Evolutionary conservation across 83 land plant species (phyloP).

Genomic region (Diphasiastrum complanatum): DNA sequence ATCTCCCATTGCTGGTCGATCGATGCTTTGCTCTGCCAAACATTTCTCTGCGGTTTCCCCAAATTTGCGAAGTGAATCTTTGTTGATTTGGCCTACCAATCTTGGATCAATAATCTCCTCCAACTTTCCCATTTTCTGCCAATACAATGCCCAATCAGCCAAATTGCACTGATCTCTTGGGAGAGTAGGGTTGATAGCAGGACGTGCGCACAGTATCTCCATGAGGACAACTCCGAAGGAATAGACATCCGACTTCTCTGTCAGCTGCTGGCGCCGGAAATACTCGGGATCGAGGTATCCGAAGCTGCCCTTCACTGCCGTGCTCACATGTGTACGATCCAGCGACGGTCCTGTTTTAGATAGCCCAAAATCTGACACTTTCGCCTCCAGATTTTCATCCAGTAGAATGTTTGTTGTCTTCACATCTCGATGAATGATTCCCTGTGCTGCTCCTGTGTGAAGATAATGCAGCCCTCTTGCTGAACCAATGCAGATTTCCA

Average conservation of each 20-base stretch:
- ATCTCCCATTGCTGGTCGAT: conserved; percentile 83
- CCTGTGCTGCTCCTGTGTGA: conserved; percentile 62
- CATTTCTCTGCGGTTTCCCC: conserved; percentile 78
- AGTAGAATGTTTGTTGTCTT: conserved; percentile 80
- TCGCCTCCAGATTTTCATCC: conserved; percentile 71
- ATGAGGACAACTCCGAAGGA: conserved; percentile 79
- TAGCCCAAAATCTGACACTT: conserved; percentile 84
- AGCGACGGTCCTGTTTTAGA: conserved; percentile 61
- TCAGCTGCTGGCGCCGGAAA: conserved; percentile 68
- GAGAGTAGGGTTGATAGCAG: conserved; percentile 67
- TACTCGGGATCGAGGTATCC: conserved; percentile 85
- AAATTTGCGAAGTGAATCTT: conserved; percentile 56
- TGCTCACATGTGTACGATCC: conserved; percentile 78
- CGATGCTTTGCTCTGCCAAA: conserved; percentile 60
- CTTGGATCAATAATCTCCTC: conserved; percentile 58
- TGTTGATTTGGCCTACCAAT: conserved; percentile 44
- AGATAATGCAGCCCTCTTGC: conserved; percentile 81
- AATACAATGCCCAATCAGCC: conserved; percentile 74
- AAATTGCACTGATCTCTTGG: conserved; percentile 65
- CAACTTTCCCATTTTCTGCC: conserved; percentile 74
- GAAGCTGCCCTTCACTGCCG: conserved; percentile 89
- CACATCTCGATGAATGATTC: conserved; percentile 76
- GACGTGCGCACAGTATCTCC: conserved; percentile 71
- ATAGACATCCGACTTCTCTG: conserved; percentile 75
- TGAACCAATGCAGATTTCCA: conserved; percentile 76